phyloP scores from a whole-genome alignment of 192 early-diverging fungal genomes.

The Gigaspora rosea region DNA sequence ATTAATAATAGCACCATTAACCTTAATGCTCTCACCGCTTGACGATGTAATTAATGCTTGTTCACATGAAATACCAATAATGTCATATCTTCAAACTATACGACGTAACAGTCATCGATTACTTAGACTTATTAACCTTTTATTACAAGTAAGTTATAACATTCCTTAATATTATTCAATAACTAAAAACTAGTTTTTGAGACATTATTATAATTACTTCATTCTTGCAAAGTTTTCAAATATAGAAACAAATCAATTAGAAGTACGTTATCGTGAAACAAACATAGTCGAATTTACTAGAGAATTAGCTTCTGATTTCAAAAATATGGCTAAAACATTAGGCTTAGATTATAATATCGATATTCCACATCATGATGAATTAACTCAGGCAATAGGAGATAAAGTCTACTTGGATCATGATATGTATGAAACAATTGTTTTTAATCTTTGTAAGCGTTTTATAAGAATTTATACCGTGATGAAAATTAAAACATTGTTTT shows the following conservation, averaged over 20 bases:
- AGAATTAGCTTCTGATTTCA: slow-evolving; percentile 57
- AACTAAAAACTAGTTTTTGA: not conserved
- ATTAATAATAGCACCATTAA: too few species aligned
- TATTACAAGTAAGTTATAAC: slow-evolving; percentile 43
- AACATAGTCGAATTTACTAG: slow-evolving; percentile 49
- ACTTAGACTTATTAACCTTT: slow-evolving; percentile 57
- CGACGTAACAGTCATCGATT: slow-evolving; percentile 54
- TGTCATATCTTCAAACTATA: not conserved
- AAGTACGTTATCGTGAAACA: slow-evolving; percentile 32
- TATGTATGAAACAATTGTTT: too few species aligned
- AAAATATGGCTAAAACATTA: slow-evolving; percentile 28
- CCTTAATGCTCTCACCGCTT: too few species aligned
- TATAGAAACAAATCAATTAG: not conserved
- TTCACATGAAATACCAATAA: too few species aligned
- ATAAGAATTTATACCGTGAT: too few species aligned
- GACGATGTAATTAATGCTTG: too few species aligned
- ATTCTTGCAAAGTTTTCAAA: slow-evolving; percentile 4
- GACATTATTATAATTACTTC: not conserved
- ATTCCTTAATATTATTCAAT: not conserved
- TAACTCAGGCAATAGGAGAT: too few species aligned
- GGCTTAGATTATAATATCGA: too few species aligned
- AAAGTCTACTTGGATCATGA: too few species aligned
- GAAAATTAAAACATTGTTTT: too few species aligned
- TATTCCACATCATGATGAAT: too few species aligned
- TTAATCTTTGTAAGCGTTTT: slow-evolving; percentile 32